These are phyloP conservation scores for Leucocoprinus sp. DNA, from an alignment of 768 basidiomycete genomes.

Conservation along the genomic window DNA sequence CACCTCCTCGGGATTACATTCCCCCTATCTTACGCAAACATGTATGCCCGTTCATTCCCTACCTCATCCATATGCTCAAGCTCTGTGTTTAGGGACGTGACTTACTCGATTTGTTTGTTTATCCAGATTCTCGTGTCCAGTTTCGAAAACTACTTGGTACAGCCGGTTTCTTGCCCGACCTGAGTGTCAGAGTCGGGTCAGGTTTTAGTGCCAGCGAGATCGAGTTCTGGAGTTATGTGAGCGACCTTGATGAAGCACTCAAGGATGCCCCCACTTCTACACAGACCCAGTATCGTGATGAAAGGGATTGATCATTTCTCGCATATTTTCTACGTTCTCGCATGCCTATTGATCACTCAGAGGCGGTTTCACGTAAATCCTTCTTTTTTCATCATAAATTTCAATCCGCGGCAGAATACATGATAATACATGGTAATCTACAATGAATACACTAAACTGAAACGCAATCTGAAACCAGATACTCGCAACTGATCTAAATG, in stretches of 20 bases:
- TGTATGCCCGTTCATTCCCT: constrained; percentile 31
- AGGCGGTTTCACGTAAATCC: no score
- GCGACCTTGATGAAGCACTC: constrained; percentile 14
- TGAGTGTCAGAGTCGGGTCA: constrained; percentile 23
- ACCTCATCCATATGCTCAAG: constrained; percentile 8
- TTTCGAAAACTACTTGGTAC: constrained; percentile 48
- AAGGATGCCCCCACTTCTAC: background rate
- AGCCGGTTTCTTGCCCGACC: constrained; percentile 34
- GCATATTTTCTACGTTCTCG: background rate
- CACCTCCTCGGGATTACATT: constrained; percentile 35
- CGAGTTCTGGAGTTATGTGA: constrained; percentile 65
- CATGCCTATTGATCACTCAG: background rate
- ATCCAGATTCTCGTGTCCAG: constrained; percentile 66
- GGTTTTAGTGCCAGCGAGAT: constrained; percentile 31
- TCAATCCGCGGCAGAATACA: no score
- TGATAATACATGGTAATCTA: no score
- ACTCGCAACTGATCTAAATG: no score
- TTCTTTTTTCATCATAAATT: no score
- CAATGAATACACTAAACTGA: no score
- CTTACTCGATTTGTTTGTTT: constrained; percentile 55
- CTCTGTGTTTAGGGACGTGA: constrained; percentile 36
- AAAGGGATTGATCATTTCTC: background rate
- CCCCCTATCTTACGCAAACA: constrained; percentile 45
- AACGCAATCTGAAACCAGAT: no score
- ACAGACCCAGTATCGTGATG: background rate